Evolutionary conservation across 1,284 basidiomycete species (phyloP), one percentile per base, ranked within the genome.

Genomic region (Ceratobasidium sp.): DNA sequence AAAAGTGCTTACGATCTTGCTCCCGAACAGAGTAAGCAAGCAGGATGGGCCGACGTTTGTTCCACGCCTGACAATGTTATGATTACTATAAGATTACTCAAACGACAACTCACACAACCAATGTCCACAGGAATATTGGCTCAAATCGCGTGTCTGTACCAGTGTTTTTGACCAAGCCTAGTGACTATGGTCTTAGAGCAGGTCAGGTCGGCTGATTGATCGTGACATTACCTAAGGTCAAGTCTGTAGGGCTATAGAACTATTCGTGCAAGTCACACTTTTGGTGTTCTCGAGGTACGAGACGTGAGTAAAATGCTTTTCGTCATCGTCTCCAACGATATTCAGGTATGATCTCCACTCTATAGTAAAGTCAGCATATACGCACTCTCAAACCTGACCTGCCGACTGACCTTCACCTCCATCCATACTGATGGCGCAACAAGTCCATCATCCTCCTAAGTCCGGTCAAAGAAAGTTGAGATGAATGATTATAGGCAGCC

Each of bases 401-500:
- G 13, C 9, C 1, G 15, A 50, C 13, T n/a, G 15, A 71, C 69
- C 69, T 61, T 57, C 10, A 59, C 56, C 61, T 71, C 69, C 12
- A 42, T 26, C 69, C 69, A 71, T 9, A 28, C 69, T 28, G 69
- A 28, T 15, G 54, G 28, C 13, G 54, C 44, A 28, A 71, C 69
- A 17, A 71, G 20, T 3, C 46, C 46, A 17, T 71, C 56, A 9
- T 71, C 38, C 5, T 71, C 67, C 67, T 69, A n/a, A 2, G n/a
- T 4, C n/a, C 23, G 12, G 42, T 15, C 23, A 15, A 46, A 15
- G 17, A 10, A 1, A 4, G 17, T 23, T 13, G 9, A 56, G 17
- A 26, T 0, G 17, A n/a, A 10, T n/a, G 4, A 28, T 15, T 1
- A 33, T 1, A n/a, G 28, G 26, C n/a, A 28, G 10, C 67, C 33